A percentile compares a stretch with the other conserved stretches of the same genome.
Evolutionary conservation across 176 grass and related monocot species (phyloP).

Genomic region (Saccharum spontaneum): DNA sequence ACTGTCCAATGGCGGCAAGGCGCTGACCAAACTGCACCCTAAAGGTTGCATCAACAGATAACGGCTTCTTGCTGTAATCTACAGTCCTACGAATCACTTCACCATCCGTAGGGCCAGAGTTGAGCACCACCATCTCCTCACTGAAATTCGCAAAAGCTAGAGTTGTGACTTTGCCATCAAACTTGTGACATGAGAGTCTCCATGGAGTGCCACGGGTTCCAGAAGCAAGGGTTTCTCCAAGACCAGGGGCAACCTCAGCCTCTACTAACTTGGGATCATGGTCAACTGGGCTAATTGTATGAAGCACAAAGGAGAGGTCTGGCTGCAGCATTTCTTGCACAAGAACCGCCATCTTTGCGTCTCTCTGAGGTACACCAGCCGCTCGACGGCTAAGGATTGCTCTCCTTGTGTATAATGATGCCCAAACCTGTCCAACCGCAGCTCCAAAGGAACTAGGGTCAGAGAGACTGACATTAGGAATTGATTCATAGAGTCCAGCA

Average conservation of each 20-base stretch:
- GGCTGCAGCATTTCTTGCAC: slow-evolving; percentile 90
- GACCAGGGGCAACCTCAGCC: slow-evolving; percentile 76
- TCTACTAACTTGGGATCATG: slow-evolving; percentile 68
- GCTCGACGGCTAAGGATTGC: slow-evolving; percentile 81
- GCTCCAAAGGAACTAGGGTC: slow-evolving; percentile 57
- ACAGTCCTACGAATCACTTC: slow-evolving; percentile 60
- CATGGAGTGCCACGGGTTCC: slow-evolving; percentile 93
- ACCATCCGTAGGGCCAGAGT: slow-evolving; percentile 67
- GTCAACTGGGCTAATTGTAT: slow-evolving; percentile 71
- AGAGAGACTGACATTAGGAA: slow-evolving; percentile 79
- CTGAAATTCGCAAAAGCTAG: slow-evolving; percentile 97
- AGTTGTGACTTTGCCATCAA: slow-evolving; percentile 63
- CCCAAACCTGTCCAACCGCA: slow-evolving; percentile 71
- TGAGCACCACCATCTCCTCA: slow-evolving; percentile 64
- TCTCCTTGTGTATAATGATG: slow-evolving; percentile 90
- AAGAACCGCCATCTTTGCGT: slow-evolving; percentile 85
- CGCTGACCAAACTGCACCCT: slow-evolving; percentile 76
- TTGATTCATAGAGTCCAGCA: slow-evolving; percentile 88
- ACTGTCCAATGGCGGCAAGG: slow-evolving; percentile 75
- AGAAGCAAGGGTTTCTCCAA: slow-evolving; percentile 89
- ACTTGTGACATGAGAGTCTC: slow-evolving; percentile 77
- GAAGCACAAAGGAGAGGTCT: slow-evolving; percentile 90
- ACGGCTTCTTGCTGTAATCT: slow-evolving; percentile 84
- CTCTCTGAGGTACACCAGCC: slow-evolving; percentile 71
- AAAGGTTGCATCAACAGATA: slow-evolving; percentile 66